Evolutionary conservation across 75 land plant species (phyloP).

Genomic region (Selaginella tamariscina): DNA sequence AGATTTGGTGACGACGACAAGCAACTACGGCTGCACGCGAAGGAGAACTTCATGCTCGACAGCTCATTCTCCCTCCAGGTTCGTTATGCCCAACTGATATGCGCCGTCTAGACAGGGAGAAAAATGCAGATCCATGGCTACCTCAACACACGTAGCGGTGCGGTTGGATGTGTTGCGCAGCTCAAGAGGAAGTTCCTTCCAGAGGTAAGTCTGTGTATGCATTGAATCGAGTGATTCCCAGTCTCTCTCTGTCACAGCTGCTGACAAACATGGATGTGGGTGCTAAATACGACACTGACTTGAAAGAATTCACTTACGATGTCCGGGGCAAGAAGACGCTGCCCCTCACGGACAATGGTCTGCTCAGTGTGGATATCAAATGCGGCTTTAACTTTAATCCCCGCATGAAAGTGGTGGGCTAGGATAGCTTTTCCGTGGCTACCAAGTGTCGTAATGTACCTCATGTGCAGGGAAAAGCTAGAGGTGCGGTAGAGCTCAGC

Average conservation of each 20-base stretch:
- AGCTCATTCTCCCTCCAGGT: slow-evolving; percentile 35
- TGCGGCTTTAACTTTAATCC: slow-evolving; percentile 45
- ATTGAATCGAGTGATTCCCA: background rate
- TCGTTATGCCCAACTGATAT: too few relatives aligned
- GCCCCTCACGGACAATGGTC: slow-evolving; percentile 41
- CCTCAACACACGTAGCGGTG: slow-evolving; percentile 37
- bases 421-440: background rate
- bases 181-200: slow-evolving; percentile 37
- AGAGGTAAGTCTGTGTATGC: slow-evolving; percentile 18
- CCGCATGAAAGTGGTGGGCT: slow-evolving; percentile 43
- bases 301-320: slow-evolving; percentile 26
- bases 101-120: too few relatives aligned
- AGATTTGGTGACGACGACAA: slow-evolving; percentile 29
- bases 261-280: slow-evolving; percentile 39
- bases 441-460: background rate
- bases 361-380: slow-evolving; percentile 46
- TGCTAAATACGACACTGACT: slow-evolving; percentile 20
- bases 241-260: slow-evolving; percentile 21
- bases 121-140: slow-evolving; percentile 37
- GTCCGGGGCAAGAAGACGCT: slow-evolving; percentile 49
- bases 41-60: slow-evolving; percentile 41
- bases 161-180: slow-evolving; percentile 27
- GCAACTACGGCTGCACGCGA: slow-evolving; percentile 39
- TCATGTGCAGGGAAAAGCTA: slow-evolving; percentile 39
- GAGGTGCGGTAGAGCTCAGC: slow-evolving; percentile 59